phyloP scores from a whole-genome alignment of 2,329 filamentous ascomycete species.

The Aspergillus flavus region DNA sequence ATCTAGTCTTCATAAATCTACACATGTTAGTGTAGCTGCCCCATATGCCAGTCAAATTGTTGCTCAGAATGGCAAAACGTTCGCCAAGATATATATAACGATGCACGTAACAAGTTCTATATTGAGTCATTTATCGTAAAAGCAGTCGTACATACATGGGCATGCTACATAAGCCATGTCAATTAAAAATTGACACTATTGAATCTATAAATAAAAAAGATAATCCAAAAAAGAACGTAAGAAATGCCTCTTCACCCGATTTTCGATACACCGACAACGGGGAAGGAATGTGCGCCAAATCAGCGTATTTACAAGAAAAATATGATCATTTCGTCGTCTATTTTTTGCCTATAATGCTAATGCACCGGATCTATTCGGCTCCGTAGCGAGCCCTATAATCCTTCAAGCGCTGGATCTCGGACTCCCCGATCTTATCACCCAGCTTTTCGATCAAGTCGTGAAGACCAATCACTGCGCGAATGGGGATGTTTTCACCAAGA shows the following conservation, averaged over 20 bases:
- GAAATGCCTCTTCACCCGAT: background rate
- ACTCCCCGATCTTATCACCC: conserved; percentile 62
- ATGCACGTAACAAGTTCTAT: background rate
- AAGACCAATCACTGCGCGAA: conserved; percentile 71
- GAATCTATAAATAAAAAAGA: background rate
- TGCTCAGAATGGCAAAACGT: background rate
- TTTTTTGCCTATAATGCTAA: conserved; percentile 23
- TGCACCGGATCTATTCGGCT: conserved; percentile 32
- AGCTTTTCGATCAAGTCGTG: conserved; percentile 78
- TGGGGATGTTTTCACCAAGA: conserved; percentile 70
- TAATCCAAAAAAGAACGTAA: background rate
- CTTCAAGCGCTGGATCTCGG: conserved; percentile 68
- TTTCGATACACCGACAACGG: background rate
- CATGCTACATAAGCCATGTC: background rate
- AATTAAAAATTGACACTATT: background rate
- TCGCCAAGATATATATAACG: background rate
- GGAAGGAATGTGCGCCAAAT: background rate
- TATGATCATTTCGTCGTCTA: conserved; percentile 28
- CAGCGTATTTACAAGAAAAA: background rate
- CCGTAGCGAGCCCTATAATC: conserved; percentile 64
- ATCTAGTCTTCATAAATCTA: background rate
- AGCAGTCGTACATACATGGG: background rate
- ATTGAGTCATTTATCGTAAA: background rate
- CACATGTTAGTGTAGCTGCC: background rate
- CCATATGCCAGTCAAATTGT: background rate